Evolutionary conservation across 2,329 filamentous ascomycete genomes (phyloP).

Genomic region (Fusarium drepaniforme): DNA sequence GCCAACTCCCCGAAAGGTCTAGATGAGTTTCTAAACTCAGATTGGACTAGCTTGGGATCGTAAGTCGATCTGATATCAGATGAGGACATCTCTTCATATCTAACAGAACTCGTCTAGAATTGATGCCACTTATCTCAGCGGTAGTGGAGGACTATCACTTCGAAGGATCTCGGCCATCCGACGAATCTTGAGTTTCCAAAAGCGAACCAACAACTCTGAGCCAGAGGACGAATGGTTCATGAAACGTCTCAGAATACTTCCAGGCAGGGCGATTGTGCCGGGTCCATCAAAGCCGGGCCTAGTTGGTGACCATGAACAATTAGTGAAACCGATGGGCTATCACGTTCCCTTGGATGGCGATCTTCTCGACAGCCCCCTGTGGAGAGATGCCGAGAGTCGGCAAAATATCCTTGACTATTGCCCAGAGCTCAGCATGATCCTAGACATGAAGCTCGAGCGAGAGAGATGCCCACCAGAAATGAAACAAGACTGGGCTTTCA

Average conservation of each 20-base stretch:
- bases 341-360: constrained; percentile 15
- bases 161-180: constrained; percentile 64
- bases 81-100: neutral
- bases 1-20: constrained; percentile 64
- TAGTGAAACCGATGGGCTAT: constrained; percentile 4
- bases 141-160: constrained; percentile 67
- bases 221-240: neutral
- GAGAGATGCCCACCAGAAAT: neutral
- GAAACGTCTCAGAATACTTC: constrained; percentile 4
- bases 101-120: neutral
- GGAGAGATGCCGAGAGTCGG: neutral
- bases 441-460: neutral
- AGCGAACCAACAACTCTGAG: neutral
- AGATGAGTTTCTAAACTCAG: constrained; percentile 45
- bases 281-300: neutral
- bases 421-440: neutral
- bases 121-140: constrained; percentile 58
- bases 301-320: neutral
- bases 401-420: neutral
- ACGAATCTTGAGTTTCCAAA: constrained; percentile 61
- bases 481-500: neutral
- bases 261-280: neutral
- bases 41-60: neutral
- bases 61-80: neutral
- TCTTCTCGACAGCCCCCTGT: constrained; percentile 3